Base-by-base conservation (phyloP, 1,139 yeast genomes). In the Yamadazyma songkhlaensis region DNA sequence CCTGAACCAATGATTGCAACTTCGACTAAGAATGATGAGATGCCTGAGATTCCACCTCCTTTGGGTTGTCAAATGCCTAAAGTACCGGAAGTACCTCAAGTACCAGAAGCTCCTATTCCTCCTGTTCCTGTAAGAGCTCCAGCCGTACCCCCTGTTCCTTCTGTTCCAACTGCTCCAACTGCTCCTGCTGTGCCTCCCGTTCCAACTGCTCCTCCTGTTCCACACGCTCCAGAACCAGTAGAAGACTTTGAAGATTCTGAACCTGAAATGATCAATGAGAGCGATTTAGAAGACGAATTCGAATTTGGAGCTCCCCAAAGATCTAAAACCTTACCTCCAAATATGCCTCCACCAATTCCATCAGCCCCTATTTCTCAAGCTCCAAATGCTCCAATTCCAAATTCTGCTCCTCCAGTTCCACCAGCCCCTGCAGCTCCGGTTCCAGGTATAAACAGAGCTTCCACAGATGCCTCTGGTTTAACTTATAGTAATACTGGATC, bases 401-500 rank as follows among this genome's bases (percentile, higher is more conserved):
- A 20, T 21, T 17, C 20, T 17, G 20, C 20, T 4, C 29, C 42
- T 13, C 23, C 29, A 20, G 36, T 15, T 17, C 38, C 48, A 20
- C 23, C 45, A 11, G 24, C 38, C 13, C 46, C 48, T 9, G 38
- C 45, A 14, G 32, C 39, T 11, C 46, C 49, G 11, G 35, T 42
- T 15, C 48, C 48, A 6, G 42, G 25, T n/a, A 17, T 15, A 12
- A 27, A 23, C 2, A 41, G 54, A 33, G 56, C 66, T 6, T 39
- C 58, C 6, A 60, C 66, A 2, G 64, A 59, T 25, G 28, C 53
- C 11, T 25, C 31, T 15, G 22, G 31, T n/a, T 37, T 57, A 14
- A 38, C 51, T 3, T 43, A 48, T 14, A 47, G 45, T 17, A 44
- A 55, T 13, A 60, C 66, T 2, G 65, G 64, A 4, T 57, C 66